Percentiles rank a stretch among this genome's conserved stretches.
These are phyloP conservation scores for Colletotrichum eleusines DNA, from an alignment of 2,329 filamentous ascomycete species.

Conservation along the genomic window DNA sequence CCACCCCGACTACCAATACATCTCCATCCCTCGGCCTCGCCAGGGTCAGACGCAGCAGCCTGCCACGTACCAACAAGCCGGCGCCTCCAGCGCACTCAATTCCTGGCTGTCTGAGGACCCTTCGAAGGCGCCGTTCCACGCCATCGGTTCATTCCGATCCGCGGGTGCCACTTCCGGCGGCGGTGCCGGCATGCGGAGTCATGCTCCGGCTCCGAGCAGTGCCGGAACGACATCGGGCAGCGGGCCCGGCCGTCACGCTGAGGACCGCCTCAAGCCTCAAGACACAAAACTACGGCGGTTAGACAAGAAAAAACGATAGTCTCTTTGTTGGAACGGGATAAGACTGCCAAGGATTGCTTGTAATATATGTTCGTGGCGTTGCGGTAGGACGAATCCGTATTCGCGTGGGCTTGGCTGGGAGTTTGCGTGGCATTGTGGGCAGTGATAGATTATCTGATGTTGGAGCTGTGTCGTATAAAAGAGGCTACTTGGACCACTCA, in stretches of 20 bases:
- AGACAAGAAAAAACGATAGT: background rate
- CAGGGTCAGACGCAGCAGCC: background rate
- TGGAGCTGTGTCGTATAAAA: too few species aligned
- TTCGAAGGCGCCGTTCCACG: slow-evolving; percentile 13
- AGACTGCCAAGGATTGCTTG: too few species aligned
- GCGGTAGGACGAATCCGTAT: too few species aligned
- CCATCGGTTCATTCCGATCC: slow-evolving; percentile 11
- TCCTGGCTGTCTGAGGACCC: slow-evolving; percentile 20
- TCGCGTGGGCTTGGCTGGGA: background rate
- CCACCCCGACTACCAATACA: background rate
- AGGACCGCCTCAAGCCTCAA: background rate
- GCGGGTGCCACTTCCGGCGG: background rate
- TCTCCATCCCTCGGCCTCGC: slow-evolving; percentile 7
- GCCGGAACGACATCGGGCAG: slow-evolving; percentile 31
- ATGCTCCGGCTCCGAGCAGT: slow-evolving; percentile 13
- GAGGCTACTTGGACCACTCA: background rate
- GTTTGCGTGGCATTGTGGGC: background rate
- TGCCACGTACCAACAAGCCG: slow-evolving; percentile 11
- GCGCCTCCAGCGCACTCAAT: slow-evolving; percentile 14
- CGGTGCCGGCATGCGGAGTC: background rate
- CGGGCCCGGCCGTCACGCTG: background rate
- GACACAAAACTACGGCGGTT: background rate
- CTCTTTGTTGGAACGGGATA: background rate
- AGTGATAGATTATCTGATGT: background rate
- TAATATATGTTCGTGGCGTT: background rate